These are phyloP conservation scores for Spiraea crenata DNA, from an alignment of 331 rosid species.

Conservation along the genomic window DNA sequence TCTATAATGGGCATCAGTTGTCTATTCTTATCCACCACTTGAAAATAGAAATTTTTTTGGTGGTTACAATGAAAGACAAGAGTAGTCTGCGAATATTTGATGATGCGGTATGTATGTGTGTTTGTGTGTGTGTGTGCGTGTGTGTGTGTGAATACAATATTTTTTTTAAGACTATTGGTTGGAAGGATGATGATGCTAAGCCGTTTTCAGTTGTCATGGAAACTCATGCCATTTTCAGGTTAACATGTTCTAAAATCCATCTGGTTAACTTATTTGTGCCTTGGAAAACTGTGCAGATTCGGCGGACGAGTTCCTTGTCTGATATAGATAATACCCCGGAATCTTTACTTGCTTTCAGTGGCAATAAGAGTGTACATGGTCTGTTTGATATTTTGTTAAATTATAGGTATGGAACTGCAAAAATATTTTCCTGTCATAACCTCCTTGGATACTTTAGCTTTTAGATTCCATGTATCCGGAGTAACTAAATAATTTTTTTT, in stretches of 20 bases:
- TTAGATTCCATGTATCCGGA: conserved; percentile 1
- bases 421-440: conserved; percentile 7
- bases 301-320: conserved; percentile 53
- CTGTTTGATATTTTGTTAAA: conserved; percentile 76
- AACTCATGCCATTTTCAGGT: not conserved
- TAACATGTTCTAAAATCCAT: not conserved
- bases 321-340: conserved; percentile 75
- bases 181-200: conserved; percentile 2
- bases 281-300: conserved; percentile 52
- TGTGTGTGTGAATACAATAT: not conserved
- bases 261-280: conserved; percentile 16
- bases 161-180: not conserved
- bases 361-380: conserved; percentile 66
- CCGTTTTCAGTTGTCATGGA: conserved; percentile 1
- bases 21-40: conserved; percentile 3
- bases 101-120: too few species aligned
- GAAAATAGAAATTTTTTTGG: not conserved
- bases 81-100: not conserved
- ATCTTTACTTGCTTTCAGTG: conserved; percentile 72
- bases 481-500: conserved; percentile 15
- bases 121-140: not conserved
- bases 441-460: conserved; percentile 5
- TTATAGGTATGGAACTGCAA: conserved; percentile 57
- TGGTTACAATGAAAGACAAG: not conserved
- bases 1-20: not conserved